These are phyloP conservation scores for Globisporangium megalacanthum DNA, from an alignment of 352 stramenopile species.

Conservation along the genomic window DNA sequence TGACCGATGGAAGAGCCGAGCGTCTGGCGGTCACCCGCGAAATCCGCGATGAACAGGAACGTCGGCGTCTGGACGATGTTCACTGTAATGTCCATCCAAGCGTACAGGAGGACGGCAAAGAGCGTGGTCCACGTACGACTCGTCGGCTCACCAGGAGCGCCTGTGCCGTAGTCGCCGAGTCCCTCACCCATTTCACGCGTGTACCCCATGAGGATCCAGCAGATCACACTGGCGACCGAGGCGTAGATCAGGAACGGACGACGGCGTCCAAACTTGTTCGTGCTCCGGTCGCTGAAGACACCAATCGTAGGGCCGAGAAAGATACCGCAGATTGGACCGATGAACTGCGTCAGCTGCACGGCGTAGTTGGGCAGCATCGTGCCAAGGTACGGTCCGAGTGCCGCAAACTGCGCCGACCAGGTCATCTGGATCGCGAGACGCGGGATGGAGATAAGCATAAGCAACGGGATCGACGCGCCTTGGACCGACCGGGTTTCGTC, in stretches of 20 bases:
- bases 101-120: conserved; percentile 22
- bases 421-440: conserved; percentile 75
- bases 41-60: neutral
- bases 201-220: conserved; percentile 23
- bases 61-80: conserved; percentile 1
- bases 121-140: conserved; percentile 20
- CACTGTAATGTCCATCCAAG: neutral
- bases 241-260: conserved; percentile 18
- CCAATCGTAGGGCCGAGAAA: conserved; percentile 4
- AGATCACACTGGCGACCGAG: conserved; percentile 15
- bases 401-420: conserved; percentile 72
- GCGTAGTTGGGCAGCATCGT: conserved; percentile 57
- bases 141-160: no score
- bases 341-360: conserved; percentile 36
- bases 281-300: conserved; percentile 15
- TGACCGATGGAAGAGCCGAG: conserved; percentile 18
- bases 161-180: conserved; percentile 1
- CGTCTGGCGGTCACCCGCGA: conserved; percentile 25
- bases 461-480: conserved; percentile 40
- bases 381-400: conserved; percentile 57
- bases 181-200: conserved; percentile 17
- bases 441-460: conserved; percentile 58
- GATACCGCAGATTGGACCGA: neutral
- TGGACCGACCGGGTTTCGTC: no score
- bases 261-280: conserved; percentile 15